Conservation (phyloP, 257 asterid species). For the Petunia secreta region DNA sequence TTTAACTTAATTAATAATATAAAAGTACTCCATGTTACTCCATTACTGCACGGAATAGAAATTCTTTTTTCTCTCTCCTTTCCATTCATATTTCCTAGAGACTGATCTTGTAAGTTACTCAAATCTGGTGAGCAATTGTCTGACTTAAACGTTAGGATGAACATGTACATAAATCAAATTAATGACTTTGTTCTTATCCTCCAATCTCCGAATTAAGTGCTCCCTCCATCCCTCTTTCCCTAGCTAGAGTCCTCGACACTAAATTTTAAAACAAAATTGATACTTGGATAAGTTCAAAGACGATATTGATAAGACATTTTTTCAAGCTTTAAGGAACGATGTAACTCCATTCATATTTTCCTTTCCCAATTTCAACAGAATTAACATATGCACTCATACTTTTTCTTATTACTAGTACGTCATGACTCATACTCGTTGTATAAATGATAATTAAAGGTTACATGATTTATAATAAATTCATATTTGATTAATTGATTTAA, state of each 20-base stretch:
- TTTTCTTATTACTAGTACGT: background rate
- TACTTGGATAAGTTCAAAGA: slow-evolving; percentile 17
- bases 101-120: no score
- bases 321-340: background rate
- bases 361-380: background rate
- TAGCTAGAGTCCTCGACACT: no score
- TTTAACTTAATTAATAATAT: no score
- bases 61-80: no score
- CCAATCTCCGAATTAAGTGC: background rate
- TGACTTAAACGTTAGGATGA: slow-evolving; percentile 9
- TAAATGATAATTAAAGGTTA: background rate
- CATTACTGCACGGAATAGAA: no score
- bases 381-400: background rate
- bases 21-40: no score
- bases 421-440: background rate
- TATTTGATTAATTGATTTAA: background rate
- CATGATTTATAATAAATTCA: no score
- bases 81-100: no score
- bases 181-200: background rate
- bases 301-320: slow-evolving; percentile 5
- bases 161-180: background rate
- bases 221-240: background rate
- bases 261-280: background rate
- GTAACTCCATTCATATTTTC: background rate
- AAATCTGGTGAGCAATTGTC: no score